Percentiles rank a stretch among this genome's conserved stretches.
Evolutionary conservation across 177 flowering plant species (phyloP).

Genomic region (Vitis hybrid): DNA sequence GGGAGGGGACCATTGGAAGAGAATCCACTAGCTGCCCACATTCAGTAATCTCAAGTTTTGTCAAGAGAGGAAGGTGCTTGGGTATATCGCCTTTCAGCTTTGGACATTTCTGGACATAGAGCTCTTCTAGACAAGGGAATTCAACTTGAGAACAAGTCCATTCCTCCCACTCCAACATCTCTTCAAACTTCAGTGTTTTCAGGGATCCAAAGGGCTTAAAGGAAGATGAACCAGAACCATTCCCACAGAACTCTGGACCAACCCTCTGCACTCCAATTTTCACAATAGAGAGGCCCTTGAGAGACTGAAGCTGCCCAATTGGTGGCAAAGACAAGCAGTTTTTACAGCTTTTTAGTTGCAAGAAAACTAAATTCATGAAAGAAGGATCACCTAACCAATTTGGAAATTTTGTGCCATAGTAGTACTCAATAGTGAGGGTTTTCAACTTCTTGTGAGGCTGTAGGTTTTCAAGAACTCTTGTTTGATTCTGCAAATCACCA

Average conservation of each 20-base stretch:
- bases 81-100: slow-evolving; percentile 12
- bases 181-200: slow-evolving; percentile 1
- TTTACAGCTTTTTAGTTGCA: slow-evolving; percentile 1
- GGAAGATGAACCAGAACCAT: too few relatives aligned
- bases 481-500: neutral
- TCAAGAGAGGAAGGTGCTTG: slow-evolving; percentile 7
- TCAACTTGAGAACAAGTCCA: slow-evolving; percentile 5
- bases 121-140: slow-evolving; percentile 12
- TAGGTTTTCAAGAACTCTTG: slow-evolving; percentile 12
- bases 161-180: slow-evolving; percentile 16
- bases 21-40: slow-evolving; percentile 6
- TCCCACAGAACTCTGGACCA: slow-evolving; percentile 15
- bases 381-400: slow-evolving; percentile 18
- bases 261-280: slow-evolving; percentile 3
- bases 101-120: slow-evolving; percentile 12
- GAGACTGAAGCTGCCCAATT: slow-evolving; percentile 17
- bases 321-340: slow-evolving; percentile 17
- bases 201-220: slow-evolving; percentile 11
- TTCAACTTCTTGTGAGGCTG: slow-evolving; percentile 13
- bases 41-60: neutral
- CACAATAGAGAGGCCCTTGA: slow-evolving; percentile 7
- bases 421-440: slow-evolving; percentile 5
- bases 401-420: slow-evolving; percentile 18
- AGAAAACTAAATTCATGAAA: slow-evolving; percentile 7
- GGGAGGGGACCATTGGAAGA: neutral